Evolutionary conservation across 345 rosid species (phyloP).

Genomic region (Aethionema arabicum): DNA sequence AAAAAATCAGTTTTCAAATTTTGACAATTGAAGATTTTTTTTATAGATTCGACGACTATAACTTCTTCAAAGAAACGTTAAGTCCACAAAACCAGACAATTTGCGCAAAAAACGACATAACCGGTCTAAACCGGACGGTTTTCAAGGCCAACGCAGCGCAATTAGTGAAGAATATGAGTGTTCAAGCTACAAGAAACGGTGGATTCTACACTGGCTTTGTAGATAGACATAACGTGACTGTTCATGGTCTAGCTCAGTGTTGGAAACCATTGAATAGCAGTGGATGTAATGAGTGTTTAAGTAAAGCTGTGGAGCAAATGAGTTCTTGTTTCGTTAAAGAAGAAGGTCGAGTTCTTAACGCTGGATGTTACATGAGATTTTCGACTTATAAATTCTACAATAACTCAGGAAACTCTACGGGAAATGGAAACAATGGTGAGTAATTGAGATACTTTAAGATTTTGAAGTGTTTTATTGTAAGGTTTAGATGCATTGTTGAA

Average conservation of each 20-base stretch:
- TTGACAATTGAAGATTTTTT: too few species aligned
- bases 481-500: background rate
- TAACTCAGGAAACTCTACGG: slow-evolving; percentile 43
- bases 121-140: slow-evolving; percentile 50
- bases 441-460: background rate
- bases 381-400: slow-evolving; percentile 67
- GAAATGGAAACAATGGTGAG: slow-evolving; percentile 43
- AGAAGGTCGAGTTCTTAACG: slow-evolving; percentile 70
- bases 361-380: slow-evolving; percentile 82
- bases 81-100: slow-evolving; percentile 41
- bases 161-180: slow-evolving; percentile 60
- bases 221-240: slow-evolving; percentile 51
- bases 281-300: slow-evolving; percentile 56
- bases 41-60: slow-evolving; percentile 66
- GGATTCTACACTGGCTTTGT: slow-evolving; percentile 67
- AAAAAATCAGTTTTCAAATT: too few species aligned
- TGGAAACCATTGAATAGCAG: slow-evolving; percentile 58
- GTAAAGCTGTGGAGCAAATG: slow-evolving; percentile 42
- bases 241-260: slow-evolving; percentile 89
- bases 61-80: slow-evolving; percentile 61
- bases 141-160: slow-evolving; percentile 47
- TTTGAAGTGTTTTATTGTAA: background rate
- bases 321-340: slow-evolving; percentile 50
- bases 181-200: slow-evolving; percentile 45
- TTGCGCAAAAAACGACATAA: slow-evolving; percentile 46